A percentile compares a stretch with the other conserved stretches of the same genome.
Conservation (phyloP, 2,329 filamentous ascomycete genomes). For the Nannizziopsis barbatae region DNA sequence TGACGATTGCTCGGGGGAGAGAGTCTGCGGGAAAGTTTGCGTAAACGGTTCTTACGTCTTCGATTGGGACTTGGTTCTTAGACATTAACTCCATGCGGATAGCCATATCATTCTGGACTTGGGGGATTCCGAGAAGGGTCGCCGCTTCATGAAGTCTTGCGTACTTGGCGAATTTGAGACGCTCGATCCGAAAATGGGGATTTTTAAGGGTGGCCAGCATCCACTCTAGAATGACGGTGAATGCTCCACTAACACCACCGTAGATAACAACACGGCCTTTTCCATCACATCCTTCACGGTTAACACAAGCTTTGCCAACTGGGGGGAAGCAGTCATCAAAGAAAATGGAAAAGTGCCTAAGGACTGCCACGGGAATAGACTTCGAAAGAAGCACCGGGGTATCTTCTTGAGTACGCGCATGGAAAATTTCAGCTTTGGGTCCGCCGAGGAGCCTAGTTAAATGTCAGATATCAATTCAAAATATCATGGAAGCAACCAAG, state of each 20-base stretch:
- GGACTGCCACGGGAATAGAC: constrained; percentile 10
- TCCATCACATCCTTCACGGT: constrained; percentile 14
- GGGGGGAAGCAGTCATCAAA: constrained; percentile 13
- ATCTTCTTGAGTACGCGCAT: constrained; percentile 7
- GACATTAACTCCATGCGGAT: constrained; percentile 14
- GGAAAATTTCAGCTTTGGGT: constrained; percentile 11
- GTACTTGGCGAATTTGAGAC: constrained; percentile 14
- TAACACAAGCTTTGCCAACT: constrained; percentile 1
- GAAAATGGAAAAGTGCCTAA: constrained; percentile 13
- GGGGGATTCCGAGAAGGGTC: constrained; percentile 5
- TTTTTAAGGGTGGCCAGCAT: constrained; percentile 13
- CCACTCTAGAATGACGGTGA: constrained; percentile 12
- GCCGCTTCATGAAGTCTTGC: constrained; percentile 14
- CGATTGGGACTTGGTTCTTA: constrained; percentile 9
- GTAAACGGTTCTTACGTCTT: constrained; percentile 15
- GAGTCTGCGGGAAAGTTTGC: constrained; percentile 9
- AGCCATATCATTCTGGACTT: constrained; percentile 11
- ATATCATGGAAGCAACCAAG: not conserved
- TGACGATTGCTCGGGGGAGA: constrained; percentile 13
- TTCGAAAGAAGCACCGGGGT: constrained; percentile 8
- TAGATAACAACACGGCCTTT: constrained; percentile 10
- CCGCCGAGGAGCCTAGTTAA: constrained; percentile 10
- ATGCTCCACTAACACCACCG: constrained; percentile 11
- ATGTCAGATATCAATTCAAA: not conserved
- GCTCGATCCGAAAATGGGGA: constrained; percentile 10